phyloP scores from a whole-genome alignment of 2,329 filamentous ascomycete species.

The Pezicula neosporulosa region DNA sequence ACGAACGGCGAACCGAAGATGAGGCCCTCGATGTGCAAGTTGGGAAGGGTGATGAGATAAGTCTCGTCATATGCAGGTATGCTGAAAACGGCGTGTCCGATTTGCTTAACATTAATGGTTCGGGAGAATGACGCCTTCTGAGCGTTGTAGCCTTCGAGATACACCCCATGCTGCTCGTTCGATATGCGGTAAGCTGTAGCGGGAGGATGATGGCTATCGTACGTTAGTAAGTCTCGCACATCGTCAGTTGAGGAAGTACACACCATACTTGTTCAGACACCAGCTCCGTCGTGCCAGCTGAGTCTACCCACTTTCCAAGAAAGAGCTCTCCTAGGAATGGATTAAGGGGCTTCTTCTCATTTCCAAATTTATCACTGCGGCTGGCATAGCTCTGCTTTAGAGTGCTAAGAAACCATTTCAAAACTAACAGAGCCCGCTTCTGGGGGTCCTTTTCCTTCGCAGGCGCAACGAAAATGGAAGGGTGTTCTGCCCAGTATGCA shows the following conservation, averaged over 20 bases:
- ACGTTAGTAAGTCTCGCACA: background rate
- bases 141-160: conserved; percentile 84
- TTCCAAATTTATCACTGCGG: conserved; percentile 75
- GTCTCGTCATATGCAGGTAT: conserved; percentile 55
- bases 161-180: conserved; percentile 79
- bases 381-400: conserved; percentile 80
- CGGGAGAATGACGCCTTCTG: conserved; percentile 94
- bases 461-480: conserved; percentile 75
- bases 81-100: conserved; percentile 82
- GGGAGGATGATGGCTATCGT: conserved; percentile 76
- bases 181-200: conserved; percentile 92
- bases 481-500: conserved; percentile 80
- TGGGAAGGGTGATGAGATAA: conserved; percentile 88
- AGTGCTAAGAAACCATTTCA: conserved; percentile 94
- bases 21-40: conserved; percentile 89
- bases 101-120: conserved; percentile 93
- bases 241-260: conserved; percentile 3
- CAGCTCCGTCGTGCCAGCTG: conserved; percentile 76
- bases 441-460: conserved; percentile 74
- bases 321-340: conserved; percentile 96
- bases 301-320: conserved; percentile 84
- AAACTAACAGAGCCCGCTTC: conserved; percentile 80
- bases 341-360: conserved; percentile 97
- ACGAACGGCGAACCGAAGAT: conserved; percentile 85
- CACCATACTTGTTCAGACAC: conserved; percentile 91